Conservation (phyloP, 805 yeast genomes). For the Komagataella ulmi region DNA sequence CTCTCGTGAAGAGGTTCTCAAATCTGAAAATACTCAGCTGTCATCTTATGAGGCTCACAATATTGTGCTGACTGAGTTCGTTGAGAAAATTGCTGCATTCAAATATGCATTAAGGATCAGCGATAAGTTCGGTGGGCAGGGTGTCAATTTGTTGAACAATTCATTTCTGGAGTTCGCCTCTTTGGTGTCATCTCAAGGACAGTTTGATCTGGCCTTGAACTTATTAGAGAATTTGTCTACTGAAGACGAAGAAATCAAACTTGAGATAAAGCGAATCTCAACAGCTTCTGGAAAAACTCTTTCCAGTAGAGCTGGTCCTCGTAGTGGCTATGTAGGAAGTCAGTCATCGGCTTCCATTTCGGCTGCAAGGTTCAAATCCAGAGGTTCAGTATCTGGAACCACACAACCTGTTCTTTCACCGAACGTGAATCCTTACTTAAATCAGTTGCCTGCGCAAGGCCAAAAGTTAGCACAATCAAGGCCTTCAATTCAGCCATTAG, state of each 20-base stretch:
- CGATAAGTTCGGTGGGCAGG: conserved; percentile 24
- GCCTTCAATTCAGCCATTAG: background rate
- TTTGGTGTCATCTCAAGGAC: conserved; percentile 69
- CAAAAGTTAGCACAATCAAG: background rate
- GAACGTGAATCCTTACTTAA: background rate
- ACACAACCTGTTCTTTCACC: background rate
- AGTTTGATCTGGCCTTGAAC: conserved; percentile 66
- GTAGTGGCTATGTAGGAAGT: background rate
- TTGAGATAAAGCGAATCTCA: conserved; percentile 67
- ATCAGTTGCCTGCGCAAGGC: background rate
- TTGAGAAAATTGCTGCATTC: conserved; percentile 73
- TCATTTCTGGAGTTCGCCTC: conserved; percentile 75
- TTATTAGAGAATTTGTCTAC: conserved; percentile 57
- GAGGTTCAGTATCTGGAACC: background rate
- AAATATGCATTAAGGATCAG: conserved; percentile 30
- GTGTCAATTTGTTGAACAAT: conserved; percentile 35
- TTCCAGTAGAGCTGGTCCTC: background rate
- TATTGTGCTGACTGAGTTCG: conserved; percentile 66
- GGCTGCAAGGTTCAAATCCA: background rate
- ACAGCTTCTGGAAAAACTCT: conserved; percentile 22
- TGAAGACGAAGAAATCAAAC: conserved; percentile 51
- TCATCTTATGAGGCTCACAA: conserved; percentile 78
- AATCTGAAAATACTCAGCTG: conserved; percentile 27
- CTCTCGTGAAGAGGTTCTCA: conserved; percentile 23
- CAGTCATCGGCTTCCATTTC: conserved; percentile 2